phyloP scores from a whole-genome alignment of 495 filamentous ascomycete genomes.

The Neurospora discreta region DNA sequence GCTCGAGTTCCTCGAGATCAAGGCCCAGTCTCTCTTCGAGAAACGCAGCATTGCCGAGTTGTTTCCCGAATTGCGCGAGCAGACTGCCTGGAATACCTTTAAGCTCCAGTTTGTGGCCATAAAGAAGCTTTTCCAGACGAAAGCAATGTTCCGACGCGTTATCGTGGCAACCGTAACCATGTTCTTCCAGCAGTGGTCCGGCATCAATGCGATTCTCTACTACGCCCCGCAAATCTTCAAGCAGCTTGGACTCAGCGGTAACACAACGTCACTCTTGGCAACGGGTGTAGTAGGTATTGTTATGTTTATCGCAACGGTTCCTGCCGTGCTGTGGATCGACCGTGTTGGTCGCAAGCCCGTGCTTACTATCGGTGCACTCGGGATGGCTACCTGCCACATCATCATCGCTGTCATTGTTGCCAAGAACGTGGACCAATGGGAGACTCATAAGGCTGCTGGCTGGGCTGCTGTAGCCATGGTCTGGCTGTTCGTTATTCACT shows the following conservation, averaged over 20 bases:
- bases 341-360: constrained; percentile 47
- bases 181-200: constrained; percentile 71
- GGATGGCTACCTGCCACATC: constrained; percentile 53
- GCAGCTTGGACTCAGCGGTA: constrained; percentile 51
- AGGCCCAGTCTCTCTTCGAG: constrained; percentile 68
- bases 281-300: constrained; percentile 74
- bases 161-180: constrained; percentile 57
- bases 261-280: constrained; percentile 57
- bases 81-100: constrained; percentile 46
- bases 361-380: constrained; percentile 44
- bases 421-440: constrained; percentile 48
- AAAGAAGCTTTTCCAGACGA: constrained; percentile 57
- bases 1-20: constrained; percentile 74
- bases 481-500: constrained; percentile 73
- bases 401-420: constrained; percentile 67
- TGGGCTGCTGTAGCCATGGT: constrained; percentile 75
- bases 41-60: constrained; percentile 60
- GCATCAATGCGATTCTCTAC: constrained; percentile 58
- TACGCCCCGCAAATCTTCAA: constrained; percentile 69
- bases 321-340: constrained; percentile 56
- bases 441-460: constrained; percentile 48
- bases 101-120: constrained; percentile 67
- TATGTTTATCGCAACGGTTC: constrained; percentile 59
- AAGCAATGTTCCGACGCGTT: constrained; percentile 66
- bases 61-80: constrained; percentile 55